These are phyloP conservation scores for Sporothrix curviconia DNA, from an alignment of 2,329 filamentous ascomycete genomes.

Conservation along the genomic window DNA sequence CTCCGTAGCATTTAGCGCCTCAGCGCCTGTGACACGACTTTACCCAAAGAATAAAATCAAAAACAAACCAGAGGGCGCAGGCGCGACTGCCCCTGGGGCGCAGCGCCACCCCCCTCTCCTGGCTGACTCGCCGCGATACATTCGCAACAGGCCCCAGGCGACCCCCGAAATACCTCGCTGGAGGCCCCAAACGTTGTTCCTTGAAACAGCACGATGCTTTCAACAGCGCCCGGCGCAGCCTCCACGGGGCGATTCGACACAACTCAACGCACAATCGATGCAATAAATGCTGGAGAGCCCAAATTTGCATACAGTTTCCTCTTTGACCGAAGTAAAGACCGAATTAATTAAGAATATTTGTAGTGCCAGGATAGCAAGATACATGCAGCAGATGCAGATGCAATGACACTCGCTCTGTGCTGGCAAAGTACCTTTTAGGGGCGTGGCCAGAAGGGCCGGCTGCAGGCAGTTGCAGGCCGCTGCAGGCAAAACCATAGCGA, in stretches of 20 bases:
- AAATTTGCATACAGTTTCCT: background rate
- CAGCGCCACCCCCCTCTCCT: background rate
- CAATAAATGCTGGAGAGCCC: background rate
- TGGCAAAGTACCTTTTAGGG: background rate
- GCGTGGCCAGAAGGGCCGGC: background rate
- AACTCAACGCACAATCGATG: background rate
- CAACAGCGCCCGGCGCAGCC: background rate
- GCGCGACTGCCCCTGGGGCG: background rate
- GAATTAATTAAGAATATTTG: background rate
- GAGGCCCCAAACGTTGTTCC: slow-evolving; percentile 9
- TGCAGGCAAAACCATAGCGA: background rate
- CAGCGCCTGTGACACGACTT: slow-evolving; percentile 15
- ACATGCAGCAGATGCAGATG: background rate
- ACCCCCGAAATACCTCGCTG: slow-evolving; percentile 5
- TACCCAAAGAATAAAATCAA: background rate
- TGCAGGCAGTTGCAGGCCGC: background rate
- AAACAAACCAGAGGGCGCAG: background rate
- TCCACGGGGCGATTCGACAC: background rate
- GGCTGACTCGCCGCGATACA: slow-evolving; percentile 1
- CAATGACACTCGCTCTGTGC: background rate
- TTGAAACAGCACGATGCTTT: slow-evolving; percentile 12
- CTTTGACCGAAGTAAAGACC: background rate
- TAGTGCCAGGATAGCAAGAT: background rate
- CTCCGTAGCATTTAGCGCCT: too few species aligned
- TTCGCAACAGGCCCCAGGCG: background rate